Percentiles rank a stretch among this genome's conserved stretches.
Evolutionary conservation across 2,329 filamentous ascomycete species (phyloP).

Genomic region (Fusarium austroafricanum): DNA sequence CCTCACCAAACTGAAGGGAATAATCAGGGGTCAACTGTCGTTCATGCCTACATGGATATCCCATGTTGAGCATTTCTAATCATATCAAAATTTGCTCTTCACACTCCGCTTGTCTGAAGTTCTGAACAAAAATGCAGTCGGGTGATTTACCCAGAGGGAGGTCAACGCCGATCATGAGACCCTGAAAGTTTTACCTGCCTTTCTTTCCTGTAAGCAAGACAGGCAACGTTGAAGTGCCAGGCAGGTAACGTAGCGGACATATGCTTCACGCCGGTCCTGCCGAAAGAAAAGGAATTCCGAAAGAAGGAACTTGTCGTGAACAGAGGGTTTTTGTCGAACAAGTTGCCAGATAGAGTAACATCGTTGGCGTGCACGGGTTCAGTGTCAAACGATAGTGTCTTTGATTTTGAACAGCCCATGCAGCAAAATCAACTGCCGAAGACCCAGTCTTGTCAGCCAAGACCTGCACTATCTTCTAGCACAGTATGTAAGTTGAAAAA

Average conservation of each 20-base stretch:
- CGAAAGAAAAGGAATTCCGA: slow-evolving; percentile 15
- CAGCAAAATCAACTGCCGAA: slow-evolving; percentile 27
- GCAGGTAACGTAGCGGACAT: not conserved
- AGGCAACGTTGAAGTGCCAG: not conserved
- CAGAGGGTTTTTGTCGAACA: slow-evolving; percentile 24
- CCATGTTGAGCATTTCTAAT: slow-evolving; percentile 10
- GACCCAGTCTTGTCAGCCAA: not conserved
- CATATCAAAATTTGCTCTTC: slow-evolving; percentile 6
- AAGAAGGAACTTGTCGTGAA: slow-evolving; percentile 20
- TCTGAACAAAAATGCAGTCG: not conserved
- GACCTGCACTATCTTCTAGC: no score
- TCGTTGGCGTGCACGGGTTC: slow-evolving; percentile 19
- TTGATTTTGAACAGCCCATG: slow-evolving; percentile 22
- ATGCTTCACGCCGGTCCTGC: slow-evolving; percentile 16
- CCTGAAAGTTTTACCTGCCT: not conserved
- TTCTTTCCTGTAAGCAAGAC: not conserved
- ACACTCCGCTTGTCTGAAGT: not conserved
- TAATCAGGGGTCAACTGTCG: not conserved
- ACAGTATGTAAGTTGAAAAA: not conserved
- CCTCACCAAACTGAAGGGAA: not conserved
- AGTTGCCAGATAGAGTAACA: slow-evolving; percentile 29
- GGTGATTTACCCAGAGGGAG: slow-evolving; percentile 14
- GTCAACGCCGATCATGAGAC: slow-evolving; percentile 19
- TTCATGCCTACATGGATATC: not conserved
- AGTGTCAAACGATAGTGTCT: slow-evolving; percentile 27